Conservation (phyloP, 495 filamentous ascomycete genomes). For the Xylaria longipes region DNA sequence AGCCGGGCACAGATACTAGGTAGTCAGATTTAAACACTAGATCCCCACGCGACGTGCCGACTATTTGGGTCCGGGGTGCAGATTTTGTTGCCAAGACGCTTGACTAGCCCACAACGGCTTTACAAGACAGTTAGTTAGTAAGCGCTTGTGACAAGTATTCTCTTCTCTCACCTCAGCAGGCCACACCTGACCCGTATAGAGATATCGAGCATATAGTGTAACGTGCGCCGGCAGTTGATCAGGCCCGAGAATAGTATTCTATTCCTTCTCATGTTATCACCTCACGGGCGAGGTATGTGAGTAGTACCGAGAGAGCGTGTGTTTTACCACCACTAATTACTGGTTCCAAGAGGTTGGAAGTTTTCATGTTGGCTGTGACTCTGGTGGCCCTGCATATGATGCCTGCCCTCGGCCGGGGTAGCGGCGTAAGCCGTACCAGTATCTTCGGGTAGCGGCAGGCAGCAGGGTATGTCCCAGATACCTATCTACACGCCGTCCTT, state of each 20-base stretch:
- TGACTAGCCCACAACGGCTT: neutral
- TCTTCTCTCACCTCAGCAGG: conserved; percentile 1
- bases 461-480: neutral
- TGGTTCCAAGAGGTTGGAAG: neutral
- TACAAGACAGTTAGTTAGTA: neutral
- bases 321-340: neutral
- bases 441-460: no score
- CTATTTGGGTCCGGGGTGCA: conserved; percentile 12
- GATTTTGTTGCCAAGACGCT: conserved; percentile 13
- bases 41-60: conserved; percentile 5
- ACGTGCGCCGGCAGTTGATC: neutral
- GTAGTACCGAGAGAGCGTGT: neutral
- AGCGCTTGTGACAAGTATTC: conserved; percentile 11
- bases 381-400: neutral
- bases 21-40: neutral
- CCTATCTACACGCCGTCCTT: conserved; percentile 5
- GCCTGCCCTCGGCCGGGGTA: neutral
- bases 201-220: neutral
- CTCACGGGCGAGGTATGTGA: neutral
- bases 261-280: neutral
- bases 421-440: neutral
- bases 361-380: neutral
- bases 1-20: neutral
- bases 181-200: neutral
- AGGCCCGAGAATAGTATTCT: neutral